Percentiles rank a stretch among this genome's conserved stretches.
Conservation (phyloP, 2,329 filamentous ascomycete species). For the Botrytis paeoniae region DNA sequence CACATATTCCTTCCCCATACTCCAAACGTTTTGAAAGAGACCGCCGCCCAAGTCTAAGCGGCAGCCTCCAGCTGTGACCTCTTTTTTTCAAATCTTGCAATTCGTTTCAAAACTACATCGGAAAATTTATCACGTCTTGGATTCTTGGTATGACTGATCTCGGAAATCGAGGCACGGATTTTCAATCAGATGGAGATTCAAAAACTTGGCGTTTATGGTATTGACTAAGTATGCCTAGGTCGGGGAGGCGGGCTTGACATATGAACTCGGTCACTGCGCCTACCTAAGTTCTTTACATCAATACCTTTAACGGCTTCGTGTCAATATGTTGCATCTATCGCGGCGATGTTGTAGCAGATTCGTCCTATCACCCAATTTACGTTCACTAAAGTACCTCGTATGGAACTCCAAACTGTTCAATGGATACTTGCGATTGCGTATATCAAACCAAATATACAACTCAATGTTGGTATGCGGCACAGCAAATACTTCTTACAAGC, state of each 20-base stretch:
- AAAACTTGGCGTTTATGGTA: not conserved
- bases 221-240: not conserved
- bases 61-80: not conserved
- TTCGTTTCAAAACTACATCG: not conserved
- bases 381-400: not conserved
- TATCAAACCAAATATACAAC: not conserved
- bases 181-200: not conserved
- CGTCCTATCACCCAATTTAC: not conserved
- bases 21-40: not conserved
- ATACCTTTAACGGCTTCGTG: not conserved
- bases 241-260: not conserved
- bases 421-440: not conserved
- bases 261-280: not conserved
- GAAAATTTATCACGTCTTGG: not conserved
- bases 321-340: not conserved
- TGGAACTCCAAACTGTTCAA: not conserved
- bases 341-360: not conserved
- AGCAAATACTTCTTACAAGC: not conserved
- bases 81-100: not conserved
- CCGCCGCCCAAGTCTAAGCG: not conserved
- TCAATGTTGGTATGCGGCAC: not conserved
- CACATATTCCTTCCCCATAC: not conserved
- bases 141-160: not conserved
- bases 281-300: not conserved
- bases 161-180: not conserved